These are phyloP conservation scores for Talaromyces sp. DNA, from an alignment of 2,329 filamentous ascomycete genomes.

Conservation along the genomic window DNA sequence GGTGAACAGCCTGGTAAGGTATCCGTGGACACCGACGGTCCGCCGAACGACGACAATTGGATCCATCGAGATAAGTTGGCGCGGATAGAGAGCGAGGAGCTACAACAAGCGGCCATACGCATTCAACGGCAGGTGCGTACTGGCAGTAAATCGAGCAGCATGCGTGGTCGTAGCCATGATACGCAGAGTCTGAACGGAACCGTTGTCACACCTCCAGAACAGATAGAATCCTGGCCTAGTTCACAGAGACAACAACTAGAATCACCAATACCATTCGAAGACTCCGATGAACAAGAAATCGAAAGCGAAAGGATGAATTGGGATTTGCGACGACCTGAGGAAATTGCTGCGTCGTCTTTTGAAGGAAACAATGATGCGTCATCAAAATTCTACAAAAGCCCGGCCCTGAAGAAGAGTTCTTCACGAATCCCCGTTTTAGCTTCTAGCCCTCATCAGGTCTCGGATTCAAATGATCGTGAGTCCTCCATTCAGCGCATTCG, in stretches of 20 bases:
- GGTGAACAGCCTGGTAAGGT: slow-evolving; percentile 22
- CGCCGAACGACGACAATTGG: slow-evolving; percentile 41
- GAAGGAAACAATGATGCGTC: slow-evolving; percentile 31
- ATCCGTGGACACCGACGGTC: slow-evolving; percentile 25
- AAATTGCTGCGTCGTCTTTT: slow-evolving; percentile 58
- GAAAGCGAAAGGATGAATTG: slow-evolving; percentile 54
- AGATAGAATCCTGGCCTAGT: slow-evolving; percentile 34
- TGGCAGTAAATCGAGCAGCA: slow-evolving; percentile 35
- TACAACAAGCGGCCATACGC: slow-evolving; percentile 47
- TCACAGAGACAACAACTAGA: slow-evolving; percentile 29
- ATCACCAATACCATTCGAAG: slow-evolving; percentile 37
- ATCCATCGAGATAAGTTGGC: slow-evolving; percentile 52
- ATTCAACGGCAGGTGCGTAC: slow-evolving; percentile 38
- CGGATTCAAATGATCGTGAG: slow-evolving; percentile 71
- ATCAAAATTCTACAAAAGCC: slow-evolving; percentile 53
- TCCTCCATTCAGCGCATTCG: slow-evolving; percentile 60
- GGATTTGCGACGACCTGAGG: slow-evolving; percentile 74
- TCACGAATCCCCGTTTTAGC: slow-evolving; percentile 88
- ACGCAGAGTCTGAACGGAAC: slow-evolving; percentile 30
- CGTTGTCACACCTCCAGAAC: slow-evolving; percentile 28
- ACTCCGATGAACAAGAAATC: slow-evolving; percentile 35
- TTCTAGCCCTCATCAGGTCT: slow-evolving; percentile 71
- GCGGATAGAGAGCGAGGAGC: slow-evolving; percentile 50
- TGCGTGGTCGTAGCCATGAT: slow-evolving; percentile 39
- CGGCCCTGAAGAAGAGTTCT: slow-evolving; percentile 56